A percentile compares a stretch with the other conserved stretches of the same genome.
phyloP scores from a whole-genome alignment of 2,329 filamentous ascomycete species.

The Colletotrichum sp. region DNA sequence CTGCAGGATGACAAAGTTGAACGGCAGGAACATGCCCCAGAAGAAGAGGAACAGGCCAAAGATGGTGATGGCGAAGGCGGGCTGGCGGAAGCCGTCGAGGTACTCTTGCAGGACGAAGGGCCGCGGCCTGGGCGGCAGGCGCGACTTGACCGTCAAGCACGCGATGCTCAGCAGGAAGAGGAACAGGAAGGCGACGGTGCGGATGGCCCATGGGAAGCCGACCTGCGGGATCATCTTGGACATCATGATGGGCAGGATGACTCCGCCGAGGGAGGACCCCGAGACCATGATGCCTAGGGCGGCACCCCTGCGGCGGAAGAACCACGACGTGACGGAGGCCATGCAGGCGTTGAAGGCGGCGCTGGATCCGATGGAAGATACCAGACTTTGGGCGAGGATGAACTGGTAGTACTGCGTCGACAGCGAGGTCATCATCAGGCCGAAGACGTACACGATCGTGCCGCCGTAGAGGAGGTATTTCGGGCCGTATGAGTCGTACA shows the following conservation, averaged over 20 bases:
- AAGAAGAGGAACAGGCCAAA: constrained; percentile 59
- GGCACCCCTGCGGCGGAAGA: constrained; percentile 53
- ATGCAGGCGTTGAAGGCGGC: constrained; percentile 48
- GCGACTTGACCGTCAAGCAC: constrained; percentile 40
- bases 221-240: constrained; percentile 56
- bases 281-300: constrained; percentile 60
- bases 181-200: constrained; percentile 52
- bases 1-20: constrained; percentile 58
- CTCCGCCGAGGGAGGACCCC: constrained; percentile 60
- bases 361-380: constrained; percentile 45
- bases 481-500: constrained; percentile 71
- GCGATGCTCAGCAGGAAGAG: constrained; percentile 40
- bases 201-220: constrained; percentile 55
- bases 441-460: constrained; percentile 63
- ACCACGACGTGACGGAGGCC: constrained; percentile 55
- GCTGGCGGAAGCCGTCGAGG: constrained; percentile 48
- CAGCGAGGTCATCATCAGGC: constrained; percentile 69
- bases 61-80: constrained; percentile 47
- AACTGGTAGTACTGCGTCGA: constrained; percentile 48
- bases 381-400: constrained; percentile 47
- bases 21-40: constrained; percentile 59
- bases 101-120: constrained; percentile 54
- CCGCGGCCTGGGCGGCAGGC: constrained; percentile 49
- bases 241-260: constrained; percentile 66
- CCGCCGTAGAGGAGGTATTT: constrained; percentile 59